Percentiles rank a stretch among this genome's conserved stretches.
Conservation (phyloP, 192 early-diverging fungal genomes). For the Obelidium mucronatum region DNA sequence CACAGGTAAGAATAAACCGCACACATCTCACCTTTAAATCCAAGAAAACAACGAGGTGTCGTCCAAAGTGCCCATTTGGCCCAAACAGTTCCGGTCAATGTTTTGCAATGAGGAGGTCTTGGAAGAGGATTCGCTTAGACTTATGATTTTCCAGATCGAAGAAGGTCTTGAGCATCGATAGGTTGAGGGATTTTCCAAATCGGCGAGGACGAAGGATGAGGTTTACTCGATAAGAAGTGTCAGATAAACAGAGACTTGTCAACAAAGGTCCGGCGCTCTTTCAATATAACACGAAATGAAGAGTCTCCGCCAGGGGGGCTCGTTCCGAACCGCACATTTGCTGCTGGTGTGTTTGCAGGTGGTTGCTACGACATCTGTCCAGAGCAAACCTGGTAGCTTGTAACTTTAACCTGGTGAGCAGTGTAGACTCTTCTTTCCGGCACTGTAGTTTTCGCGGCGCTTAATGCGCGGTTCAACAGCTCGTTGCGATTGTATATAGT, state of each 20-base stretch:
- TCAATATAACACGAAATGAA: neutral
- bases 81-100: neutral
- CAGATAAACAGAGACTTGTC: conserved; percentile 10
- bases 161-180: neutral
- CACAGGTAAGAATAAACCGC: neutral
- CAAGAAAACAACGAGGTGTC: neutral
- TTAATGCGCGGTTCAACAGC: no score
- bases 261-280: neutral
- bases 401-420: no score
- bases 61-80: neutral
- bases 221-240: neutral
- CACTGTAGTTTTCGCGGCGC: no score
- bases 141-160: neutral
- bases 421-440: no score
- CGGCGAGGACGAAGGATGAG: neutral
- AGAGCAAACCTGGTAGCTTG: no score
- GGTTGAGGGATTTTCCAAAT: conserved; percentile 12
- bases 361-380: no score
- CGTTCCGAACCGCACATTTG: neutral
- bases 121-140: neutral
- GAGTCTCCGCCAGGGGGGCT: neutral
- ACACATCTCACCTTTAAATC: neutral
- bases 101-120: neutral
- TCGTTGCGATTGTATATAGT: no score
- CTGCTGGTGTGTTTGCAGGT: no score